Evolutionary conservation across 306 rosid genomes (phyloP).

Genomic region (Clitoria ternatea): DNA sequence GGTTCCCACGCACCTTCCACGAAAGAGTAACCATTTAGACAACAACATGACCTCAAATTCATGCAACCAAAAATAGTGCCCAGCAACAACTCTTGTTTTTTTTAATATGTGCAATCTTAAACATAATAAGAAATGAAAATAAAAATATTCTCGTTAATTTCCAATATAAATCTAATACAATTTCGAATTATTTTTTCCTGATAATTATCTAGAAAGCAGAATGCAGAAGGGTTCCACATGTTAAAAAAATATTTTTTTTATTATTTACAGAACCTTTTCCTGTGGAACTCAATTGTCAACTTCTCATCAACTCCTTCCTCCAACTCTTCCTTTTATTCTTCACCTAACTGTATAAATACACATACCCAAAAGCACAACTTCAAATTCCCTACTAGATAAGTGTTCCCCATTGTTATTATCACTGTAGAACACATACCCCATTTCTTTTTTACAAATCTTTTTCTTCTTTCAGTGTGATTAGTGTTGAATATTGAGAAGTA

Average conservation of each 20-base stretch:
- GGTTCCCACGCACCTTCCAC: conserved; percentile 60
- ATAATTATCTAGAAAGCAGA: too few relatives aligned
- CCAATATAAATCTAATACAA: too few relatives aligned
- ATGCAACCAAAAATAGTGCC: background rate
- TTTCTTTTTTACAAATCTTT: background rate
- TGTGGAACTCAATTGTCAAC: conserved; percentile 24
- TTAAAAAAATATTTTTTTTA: too few relatives aligned
- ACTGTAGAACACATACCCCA: background rate
- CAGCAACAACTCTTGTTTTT: background rate
- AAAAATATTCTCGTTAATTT: too few relatives aligned
- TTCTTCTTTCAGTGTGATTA: background rate
- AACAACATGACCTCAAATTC: background rate
- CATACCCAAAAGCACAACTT: background rate
- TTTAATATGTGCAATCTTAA: too few relatives aligned
- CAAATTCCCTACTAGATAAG: background rate
- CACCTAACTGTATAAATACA: conserved; percentile 9
- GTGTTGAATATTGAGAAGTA: background rate
- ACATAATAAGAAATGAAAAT: too few relatives aligned
- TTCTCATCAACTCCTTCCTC: conserved; percentile 16
- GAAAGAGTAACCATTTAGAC: conserved; percentile 37
- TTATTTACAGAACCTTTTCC: background rate
- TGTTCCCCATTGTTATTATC: background rate
- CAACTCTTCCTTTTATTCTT: background rate
- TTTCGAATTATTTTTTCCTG: too few relatives aligned
- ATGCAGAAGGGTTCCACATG: too few relatives aligned